A percentile compares a stretch with the other conserved stretches of the same genome.
These are phyloP conservation scores for Penicillium sp. DNA, from an alignment of 2,329 filamentous ascomycete species.

Conservation along the genomic window DNA sequence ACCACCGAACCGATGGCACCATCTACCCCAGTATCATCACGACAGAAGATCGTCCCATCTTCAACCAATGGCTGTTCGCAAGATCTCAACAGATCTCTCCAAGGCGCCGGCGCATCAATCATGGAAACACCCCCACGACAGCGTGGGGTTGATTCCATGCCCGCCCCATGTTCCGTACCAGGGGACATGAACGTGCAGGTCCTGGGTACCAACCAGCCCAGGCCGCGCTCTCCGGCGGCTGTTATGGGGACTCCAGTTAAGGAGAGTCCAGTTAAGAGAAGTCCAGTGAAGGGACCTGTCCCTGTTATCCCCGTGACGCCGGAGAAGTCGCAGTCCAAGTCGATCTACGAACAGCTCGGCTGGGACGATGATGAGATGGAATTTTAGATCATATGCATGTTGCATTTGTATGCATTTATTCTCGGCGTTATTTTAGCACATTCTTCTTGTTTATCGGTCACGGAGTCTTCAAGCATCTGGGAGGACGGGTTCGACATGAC, in stretches of 20 bases:
- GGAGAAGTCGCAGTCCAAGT: constrained; percentile 35
- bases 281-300: neutral
- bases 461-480: neutral
- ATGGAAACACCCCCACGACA: constrained; percentile 33
- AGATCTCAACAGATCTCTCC: constrained; percentile 7
- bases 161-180: constrained; percentile 10
- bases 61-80: constrained; percentile 6
- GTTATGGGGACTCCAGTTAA: constrained; percentile 37
- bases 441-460: neutral
- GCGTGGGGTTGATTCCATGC: constrained; percentile 1
- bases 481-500: neutral
- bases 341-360: constrained; percentile 45
- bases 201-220: constrained; percentile 2
- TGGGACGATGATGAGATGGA: constrained; percentile 44
- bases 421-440: neutral
- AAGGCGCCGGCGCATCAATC: constrained; percentile 18
- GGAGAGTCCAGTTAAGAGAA: constrained; percentile 1
- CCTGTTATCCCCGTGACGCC: constrained; percentile 30
- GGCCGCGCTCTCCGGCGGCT: constrained; percentile 13
- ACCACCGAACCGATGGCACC: constrained; percentile 21
- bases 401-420: neutral
- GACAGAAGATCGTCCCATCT: constrained; percentile 14
- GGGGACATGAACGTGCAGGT: constrained; percentile 5
- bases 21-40: constrained; percentile 29
- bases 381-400: constrained; percentile 6